These are phyloP conservation scores for Suillus lakei DNA, from an alignment of 768 basidiomycete genomes.

Conservation along the genomic window DNA sequence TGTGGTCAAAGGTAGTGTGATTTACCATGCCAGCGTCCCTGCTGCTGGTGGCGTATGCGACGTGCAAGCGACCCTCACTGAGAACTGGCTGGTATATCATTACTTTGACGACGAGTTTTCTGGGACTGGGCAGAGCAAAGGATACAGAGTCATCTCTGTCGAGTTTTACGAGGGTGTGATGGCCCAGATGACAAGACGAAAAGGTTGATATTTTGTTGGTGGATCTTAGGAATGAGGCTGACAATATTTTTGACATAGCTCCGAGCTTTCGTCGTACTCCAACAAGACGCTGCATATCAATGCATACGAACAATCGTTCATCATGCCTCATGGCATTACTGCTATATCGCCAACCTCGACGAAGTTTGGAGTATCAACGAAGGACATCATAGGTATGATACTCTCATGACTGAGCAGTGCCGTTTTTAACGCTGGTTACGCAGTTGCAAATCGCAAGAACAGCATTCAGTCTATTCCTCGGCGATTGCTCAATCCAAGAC, in stretches of 20 bases:
- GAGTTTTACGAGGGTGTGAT: constrained; percentile 88
- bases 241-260: constrained; percentile 37
- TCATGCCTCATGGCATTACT: constrained; percentile 70
- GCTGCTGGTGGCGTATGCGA: constrained; percentile 53
- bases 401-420: not conserved
- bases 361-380: constrained; percentile 85
- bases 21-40: constrained; percentile 70
- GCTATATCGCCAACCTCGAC: constrained; percentile 80
- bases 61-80: constrained; percentile 70
- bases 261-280: constrained; percentile 59
- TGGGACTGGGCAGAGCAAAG: constrained; percentile 57
- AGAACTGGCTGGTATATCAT: constrained; percentile 94
- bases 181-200: constrained; percentile 67
- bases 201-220: constrained; percentile 53
- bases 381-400: constrained; percentile 83
- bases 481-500: constrained; percentile 78
- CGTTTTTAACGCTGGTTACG: not conserved
- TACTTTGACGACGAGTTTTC: constrained; percentile 70
- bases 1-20: constrained; percentile 70
- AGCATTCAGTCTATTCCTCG: constrained; percentile 79
- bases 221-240: constrained; percentile 14
- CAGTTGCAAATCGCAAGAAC: constrained; percentile 78
- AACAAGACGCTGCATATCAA: constrained; percentile 56
- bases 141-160: constrained; percentile 76
- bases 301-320: constrained; percentile 70